phyloP scores from a whole-genome alignment of 1,284 basidiomycete genomes.

The Golubevia pallescens region DNA sequence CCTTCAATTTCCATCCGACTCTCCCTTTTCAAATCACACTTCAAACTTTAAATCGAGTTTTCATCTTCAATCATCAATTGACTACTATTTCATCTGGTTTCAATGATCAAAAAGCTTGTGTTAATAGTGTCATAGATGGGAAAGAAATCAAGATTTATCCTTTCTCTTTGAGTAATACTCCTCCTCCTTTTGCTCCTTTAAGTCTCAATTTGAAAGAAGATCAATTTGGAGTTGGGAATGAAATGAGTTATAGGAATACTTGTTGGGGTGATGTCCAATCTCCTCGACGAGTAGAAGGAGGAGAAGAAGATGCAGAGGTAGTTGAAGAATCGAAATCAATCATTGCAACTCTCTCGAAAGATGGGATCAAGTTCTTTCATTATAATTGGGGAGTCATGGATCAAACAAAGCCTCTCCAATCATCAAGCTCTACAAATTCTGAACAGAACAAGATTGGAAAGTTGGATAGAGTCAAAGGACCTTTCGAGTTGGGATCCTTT shows the following conservation, averaged over 20 bases:
- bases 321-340: neutral
- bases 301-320: neutral
- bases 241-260: neutral
- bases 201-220: neutral
- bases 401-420: neutral
- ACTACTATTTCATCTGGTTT: no score
- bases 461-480: neutral
- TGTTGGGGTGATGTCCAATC: neutral
- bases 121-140: no score
- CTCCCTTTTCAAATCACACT: no score
- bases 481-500: neutral
- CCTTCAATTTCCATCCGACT: constrained; percentile 68
- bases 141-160: no score
- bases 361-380: neutral
- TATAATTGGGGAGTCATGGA: neutral
- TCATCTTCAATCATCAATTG: no score
- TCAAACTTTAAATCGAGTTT: constrained; percentile 23
- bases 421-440: neutral
- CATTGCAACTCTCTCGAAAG: neutral
- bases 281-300: neutral
- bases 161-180: no score
- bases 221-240: neutral
- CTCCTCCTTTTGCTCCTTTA: neutral
- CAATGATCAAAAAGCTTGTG: no score
- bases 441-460: neutral